Percentiles rank a stretch among this genome's conserved stretches.
phyloP scores from a whole-genome alignment of 345 rosid genomes.

The Triadica sebifera region DNA sequence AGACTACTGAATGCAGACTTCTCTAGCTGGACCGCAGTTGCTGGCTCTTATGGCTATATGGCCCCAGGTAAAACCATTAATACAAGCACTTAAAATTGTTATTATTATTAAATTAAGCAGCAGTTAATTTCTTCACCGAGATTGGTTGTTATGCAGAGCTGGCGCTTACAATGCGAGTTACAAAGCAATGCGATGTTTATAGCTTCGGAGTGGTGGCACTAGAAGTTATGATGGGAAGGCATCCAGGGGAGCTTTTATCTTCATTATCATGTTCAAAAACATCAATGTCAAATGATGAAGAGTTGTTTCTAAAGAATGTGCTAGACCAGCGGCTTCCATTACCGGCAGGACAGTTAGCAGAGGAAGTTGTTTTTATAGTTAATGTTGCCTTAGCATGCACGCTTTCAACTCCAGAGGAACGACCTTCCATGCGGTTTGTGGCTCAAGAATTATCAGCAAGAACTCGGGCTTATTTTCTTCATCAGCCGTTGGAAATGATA shows the following conservation, averaged over 20 bases:
- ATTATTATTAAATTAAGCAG: not conserved
- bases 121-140: not conserved
- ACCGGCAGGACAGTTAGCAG: slow-evolving; percentile 46
- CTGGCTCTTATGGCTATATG: slow-evolving; percentile 72
- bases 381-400: slow-evolving; percentile 49
- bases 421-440: slow-evolving; percentile 58
- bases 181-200: slow-evolving; percentile 55
- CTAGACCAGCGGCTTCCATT: slow-evolving; percentile 48
- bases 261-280: slow-evolving; percentile 21
- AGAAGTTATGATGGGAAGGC: slow-evolving; percentile 66
- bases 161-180: slow-evolving; percentile 38
- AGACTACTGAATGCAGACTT: slow-evolving; percentile 44
- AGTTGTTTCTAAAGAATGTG: slow-evolving; percentile 41
- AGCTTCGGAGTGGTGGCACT: slow-evolving; percentile 67
- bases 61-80: slow-evolving; percentile 57
- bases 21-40: slow-evolving; percentile 63
- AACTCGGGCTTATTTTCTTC: slow-evolving; percentile 31
- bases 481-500: slow-evolving; percentile 30
- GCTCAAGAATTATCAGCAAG: slow-evolving; percentile 56
- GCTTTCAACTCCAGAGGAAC: slow-evolving; percentile 27
- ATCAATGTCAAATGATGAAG: slow-evolving; percentile 19
- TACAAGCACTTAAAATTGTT: not conserved
- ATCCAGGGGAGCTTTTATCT: slow-evolving; percentile 53
- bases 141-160: slow-evolving; percentile 33
- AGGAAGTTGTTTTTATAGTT: slow-evolving; percentile 41